phyloP scores from a whole-genome alignment of 1,284 basidiomycete genomes.

The Trichosporon ovoides region DNA sequence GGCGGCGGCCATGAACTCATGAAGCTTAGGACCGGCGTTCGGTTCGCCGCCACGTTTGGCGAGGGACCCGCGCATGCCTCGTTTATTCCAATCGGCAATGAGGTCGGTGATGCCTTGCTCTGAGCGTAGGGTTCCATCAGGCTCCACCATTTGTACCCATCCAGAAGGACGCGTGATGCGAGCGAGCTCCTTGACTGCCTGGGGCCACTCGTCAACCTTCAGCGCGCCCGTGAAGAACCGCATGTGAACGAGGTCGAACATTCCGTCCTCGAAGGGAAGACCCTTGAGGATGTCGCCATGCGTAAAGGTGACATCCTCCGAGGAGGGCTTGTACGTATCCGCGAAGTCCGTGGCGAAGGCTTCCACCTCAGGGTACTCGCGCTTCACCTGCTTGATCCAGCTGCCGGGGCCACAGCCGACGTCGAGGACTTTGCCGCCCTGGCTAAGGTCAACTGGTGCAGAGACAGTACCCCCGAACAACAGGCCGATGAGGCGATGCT shows the following conservation, averaged over 20 bases:
- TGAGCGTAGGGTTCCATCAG: slow-evolving; percentile 32
- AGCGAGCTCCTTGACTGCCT: slow-evolving; percentile 28
- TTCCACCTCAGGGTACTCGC: background rate
- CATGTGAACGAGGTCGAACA: slow-evolving; percentile 37
- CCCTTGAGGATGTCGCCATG: slow-evolving; percentile 5
- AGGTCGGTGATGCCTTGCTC: slow-evolving; percentile 17
- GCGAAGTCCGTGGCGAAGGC: slow-evolving; percentile 4
- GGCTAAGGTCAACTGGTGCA: background rate
- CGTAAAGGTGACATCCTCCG: background rate
- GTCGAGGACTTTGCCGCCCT: slow-evolving; percentile 1
- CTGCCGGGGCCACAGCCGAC: slow-evolving; percentile 6
- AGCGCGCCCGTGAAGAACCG: slow-evolving; percentile 37
- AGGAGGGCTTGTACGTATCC: slow-evolving; percentile 4
- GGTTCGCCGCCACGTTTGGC: slow-evolving; percentile 21
- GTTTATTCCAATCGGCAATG: slow-evolving; percentile 14
- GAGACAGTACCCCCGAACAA: background rate
- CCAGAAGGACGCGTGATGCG: slow-evolving; percentile 36
- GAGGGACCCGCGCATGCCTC: slow-evolving; percentile 20
- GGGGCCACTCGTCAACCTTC: slow-evolving; percentile 33
- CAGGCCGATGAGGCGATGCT: slow-evolving; percentile 1
- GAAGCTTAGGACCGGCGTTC: slow-evolving; percentile 20
- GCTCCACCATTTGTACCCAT: slow-evolving; percentile 40
- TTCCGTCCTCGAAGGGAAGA: slow-evolving; percentile 9
- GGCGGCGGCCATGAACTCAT: slow-evolving; percentile 22
- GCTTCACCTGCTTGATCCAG: slow-evolving; percentile 6